A percentile compares a stretch with the other conserved stretches of the same genome.
These are phyloP conservation scores for Elaeagnus macrophylla DNA, from an alignment of 306 rosid genomes.

Conservation along the genomic window DNA sequence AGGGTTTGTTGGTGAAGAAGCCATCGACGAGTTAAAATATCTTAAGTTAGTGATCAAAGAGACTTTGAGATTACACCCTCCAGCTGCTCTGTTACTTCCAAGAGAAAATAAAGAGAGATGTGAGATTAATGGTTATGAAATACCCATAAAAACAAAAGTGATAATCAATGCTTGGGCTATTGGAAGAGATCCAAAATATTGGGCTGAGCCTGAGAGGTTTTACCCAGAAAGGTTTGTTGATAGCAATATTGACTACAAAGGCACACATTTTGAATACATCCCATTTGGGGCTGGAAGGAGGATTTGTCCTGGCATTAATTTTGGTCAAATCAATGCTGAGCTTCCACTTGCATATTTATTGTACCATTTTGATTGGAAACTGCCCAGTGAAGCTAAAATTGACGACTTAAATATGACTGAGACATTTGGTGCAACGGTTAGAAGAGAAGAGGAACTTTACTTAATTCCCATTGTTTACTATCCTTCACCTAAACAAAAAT, in stretches of 20 bases:
- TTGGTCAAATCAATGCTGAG: constrained; percentile 10
- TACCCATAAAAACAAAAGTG: constrained; percentile 9
- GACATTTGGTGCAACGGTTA: background rate
- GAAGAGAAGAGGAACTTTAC: background rate
- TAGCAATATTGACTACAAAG: constrained; percentile 1
- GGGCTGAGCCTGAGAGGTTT: constrained; percentile 13
- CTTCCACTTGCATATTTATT: constrained; percentile 9
- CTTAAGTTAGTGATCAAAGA: constrained; percentile 11
- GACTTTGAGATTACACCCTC: constrained; percentile 8
- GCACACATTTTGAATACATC: constrained; percentile 3
- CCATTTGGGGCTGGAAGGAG: constrained; percentile 17
- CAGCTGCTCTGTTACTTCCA: background rate
- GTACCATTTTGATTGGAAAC: constrained; percentile 21
- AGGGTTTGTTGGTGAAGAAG: background rate
- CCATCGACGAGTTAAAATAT: constrained; percentile 12
- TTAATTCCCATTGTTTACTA: constrained; percentile 9
- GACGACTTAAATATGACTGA: constrained; percentile 16
- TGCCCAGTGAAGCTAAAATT: constrained; percentile 4
- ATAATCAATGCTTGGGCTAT: constrained; percentile 16
- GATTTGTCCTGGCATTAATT: background rate
- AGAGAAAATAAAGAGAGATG: constrained; percentile 7
- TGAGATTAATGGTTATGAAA: constrained; percentile 10
- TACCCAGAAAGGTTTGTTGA: constrained; percentile 13
- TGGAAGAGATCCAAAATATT: constrained; percentile 3
- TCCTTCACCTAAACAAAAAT: background rate